A percentile compares a stretch with the other conserved stretches of the same genome.
Evolutionary conservation across 2,329 filamentous ascomycete species (phyloP).

Genomic region (Fusarium aywerte): DNA sequence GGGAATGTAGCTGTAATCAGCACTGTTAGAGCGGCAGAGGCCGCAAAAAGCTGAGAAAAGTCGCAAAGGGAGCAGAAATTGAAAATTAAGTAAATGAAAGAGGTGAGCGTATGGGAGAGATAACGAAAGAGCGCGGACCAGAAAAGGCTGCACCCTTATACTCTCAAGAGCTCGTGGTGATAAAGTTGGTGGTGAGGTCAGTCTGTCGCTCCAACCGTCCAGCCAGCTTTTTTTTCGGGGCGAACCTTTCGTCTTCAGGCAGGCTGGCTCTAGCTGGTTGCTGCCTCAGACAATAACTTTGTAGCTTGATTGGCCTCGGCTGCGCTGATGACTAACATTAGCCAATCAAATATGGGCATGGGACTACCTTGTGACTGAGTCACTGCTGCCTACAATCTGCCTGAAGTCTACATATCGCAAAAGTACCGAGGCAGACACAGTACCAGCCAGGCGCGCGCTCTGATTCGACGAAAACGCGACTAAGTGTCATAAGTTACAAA

Average conservation of each 20-base stretch:
- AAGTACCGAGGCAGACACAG: slow-evolving; percentile 47
- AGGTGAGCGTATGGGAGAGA: slow-evolving; percentile 29
- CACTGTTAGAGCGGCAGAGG: slow-evolving; percentile 22
- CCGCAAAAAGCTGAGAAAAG: slow-evolving; percentile 13
- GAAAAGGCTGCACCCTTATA: slow-evolving; percentile 47
- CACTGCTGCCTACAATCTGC: slow-evolving; percentile 47
- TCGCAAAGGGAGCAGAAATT: slow-evolving; percentile 22
- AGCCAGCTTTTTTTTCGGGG: slow-evolving; percentile 51
- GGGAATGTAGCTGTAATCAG: slow-evolving; percentile 29
- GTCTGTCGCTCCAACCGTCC: slow-evolving; percentile 36
- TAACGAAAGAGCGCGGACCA: slow-evolving; percentile 33
- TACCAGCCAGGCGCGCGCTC: slow-evolving; percentile 28
- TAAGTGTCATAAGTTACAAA: background rate
- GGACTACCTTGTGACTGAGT: slow-evolving; percentile 43
- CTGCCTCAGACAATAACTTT: slow-evolving; percentile 52
- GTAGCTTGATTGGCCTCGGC: slow-evolving; percentile 46
- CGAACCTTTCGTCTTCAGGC: slow-evolving; percentile 32
- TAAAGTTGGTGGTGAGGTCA: slow-evolving; percentile 45
- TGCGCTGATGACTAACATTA: slow-evolving; percentile 40
- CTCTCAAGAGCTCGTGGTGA: slow-evolving; percentile 43
- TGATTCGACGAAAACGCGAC: slow-evolving; percentile 20
- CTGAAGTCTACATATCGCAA: slow-evolving; percentile 42
- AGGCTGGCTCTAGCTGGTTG: slow-evolving; percentile 43
- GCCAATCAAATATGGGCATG: slow-evolving; percentile 46
- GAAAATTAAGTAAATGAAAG: slow-evolving; percentile 26